These are phyloP conservation scores for Phylloporus arenicola DNA, from an alignment of 768 basidiomycete species.

Conservation along the genomic window DNA sequence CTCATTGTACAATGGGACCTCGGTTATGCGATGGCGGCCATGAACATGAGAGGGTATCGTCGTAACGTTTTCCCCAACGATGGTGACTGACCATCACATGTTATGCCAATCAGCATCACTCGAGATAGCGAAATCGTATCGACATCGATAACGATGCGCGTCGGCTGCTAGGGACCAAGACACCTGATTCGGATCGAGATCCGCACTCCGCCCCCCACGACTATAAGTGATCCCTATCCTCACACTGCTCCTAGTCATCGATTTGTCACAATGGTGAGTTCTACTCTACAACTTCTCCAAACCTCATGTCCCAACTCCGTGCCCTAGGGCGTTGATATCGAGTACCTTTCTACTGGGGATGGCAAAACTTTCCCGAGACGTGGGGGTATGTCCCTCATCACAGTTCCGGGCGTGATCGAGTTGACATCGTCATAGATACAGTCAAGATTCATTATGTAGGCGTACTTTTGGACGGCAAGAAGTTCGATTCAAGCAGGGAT, in stretches of 20 bases:
- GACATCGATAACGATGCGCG: constrained; percentile 28
- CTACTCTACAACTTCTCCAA: constrained; percentile 1
- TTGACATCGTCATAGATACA: constrained; percentile 43
- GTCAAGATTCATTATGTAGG: constrained; percentile 81
- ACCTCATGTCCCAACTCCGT: constrained; percentile 1
- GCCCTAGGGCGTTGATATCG: constrained; percentile 64
- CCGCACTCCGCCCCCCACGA: constrained; percentile 55
- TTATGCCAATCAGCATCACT: constrained; percentile 9
- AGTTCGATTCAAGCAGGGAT: constrained; percentile 73
- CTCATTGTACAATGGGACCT: neutral
- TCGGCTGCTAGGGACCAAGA: constrained; percentile 6
- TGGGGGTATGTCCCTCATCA: constrained; percentile 51
- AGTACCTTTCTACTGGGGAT: constrained; percentile 57
- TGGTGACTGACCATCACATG: constrained; percentile 10
- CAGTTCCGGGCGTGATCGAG: constrained; percentile 14
- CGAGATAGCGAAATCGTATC: constrained; percentile 15
- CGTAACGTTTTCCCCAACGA: constrained; percentile 5
- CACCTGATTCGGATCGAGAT: constrained; percentile 66
- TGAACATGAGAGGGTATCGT: constrained; percentile 2
- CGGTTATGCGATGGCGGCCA: neutral
- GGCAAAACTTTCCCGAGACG: constrained; percentile 56
- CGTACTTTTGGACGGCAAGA: constrained; percentile 52
- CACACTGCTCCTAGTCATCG: constrained; percentile 24
- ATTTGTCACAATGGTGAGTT: constrained; percentile 31
- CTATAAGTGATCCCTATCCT: constrained; percentile 36